phyloP scores from a whole-genome alignment of 345 rosid species.

The Diplotaxis tenuifolia region DNA sequence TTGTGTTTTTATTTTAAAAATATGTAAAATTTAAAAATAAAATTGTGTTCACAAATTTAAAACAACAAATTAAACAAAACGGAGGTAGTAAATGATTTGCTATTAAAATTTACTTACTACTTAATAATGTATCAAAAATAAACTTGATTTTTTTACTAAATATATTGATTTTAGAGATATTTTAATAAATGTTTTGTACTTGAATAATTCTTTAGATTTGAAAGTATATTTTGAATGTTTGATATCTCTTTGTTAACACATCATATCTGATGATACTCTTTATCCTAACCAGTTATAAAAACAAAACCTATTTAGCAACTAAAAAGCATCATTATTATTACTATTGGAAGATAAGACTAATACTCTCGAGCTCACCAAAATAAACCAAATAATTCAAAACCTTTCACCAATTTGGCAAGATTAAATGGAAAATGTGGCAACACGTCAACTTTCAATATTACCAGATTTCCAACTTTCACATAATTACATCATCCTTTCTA shows the following conservation, averaged over 20 bases:
- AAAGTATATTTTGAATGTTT: not conserved
- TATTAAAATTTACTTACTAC: too few relatives aligned
- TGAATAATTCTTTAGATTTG: not conserved
- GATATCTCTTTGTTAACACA: not conserved
- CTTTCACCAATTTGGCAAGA: not conserved
- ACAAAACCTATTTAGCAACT: not conserved
- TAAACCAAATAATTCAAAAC: not conserved
- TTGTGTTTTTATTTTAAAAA: too few relatives aligned
- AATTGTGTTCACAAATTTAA: too few relatives aligned
- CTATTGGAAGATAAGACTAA: not conserved
- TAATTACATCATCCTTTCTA: not conserved
- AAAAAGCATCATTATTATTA: not conserved
- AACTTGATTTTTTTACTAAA: too few relatives aligned
- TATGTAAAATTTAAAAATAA: too few relatives aligned
- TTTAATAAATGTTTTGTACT: not conserved
- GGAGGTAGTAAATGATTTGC: too few relatives aligned
- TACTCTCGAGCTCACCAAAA: not conserved
- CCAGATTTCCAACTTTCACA: not conserved
- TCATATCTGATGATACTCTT: not conserved
- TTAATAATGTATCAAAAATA: too few relatives aligned
- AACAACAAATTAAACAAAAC: too few relatives aligned
- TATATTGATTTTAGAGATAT: not conserved
- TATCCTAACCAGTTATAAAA: not conserved
- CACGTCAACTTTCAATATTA: slow-evolving; percentile 12
- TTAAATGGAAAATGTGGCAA: slow-evolving; percentile 18